A percentile compares a stretch with the other conserved stretches of the same genome.
Conservation (phyloP, 768 basidiomycete species). For the Amanita thiersii region DNA sequence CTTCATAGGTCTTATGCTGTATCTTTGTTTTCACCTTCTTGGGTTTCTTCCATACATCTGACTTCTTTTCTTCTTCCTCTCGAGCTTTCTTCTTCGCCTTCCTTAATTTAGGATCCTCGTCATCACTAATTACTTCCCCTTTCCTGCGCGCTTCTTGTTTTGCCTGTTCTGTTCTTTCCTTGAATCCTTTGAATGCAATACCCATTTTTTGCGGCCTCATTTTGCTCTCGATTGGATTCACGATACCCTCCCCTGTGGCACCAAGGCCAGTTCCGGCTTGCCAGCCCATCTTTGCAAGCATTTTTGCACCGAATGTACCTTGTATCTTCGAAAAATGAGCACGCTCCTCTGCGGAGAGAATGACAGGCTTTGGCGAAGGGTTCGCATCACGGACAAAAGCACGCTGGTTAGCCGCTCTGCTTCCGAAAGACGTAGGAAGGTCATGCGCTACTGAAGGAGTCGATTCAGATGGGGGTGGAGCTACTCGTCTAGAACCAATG, state of each 20-base stretch:
- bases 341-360: constrained; percentile 57
- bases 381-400: constrained; percentile 46
- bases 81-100: constrained; percentile 44
- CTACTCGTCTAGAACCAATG: constrained; percentile 5
- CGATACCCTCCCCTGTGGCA: constrained; percentile 67
- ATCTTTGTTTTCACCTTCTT: constrained; percentile 80
- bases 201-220: constrained; percentile 80
- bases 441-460: constrained; percentile 15
- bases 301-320: constrained; percentile 74
- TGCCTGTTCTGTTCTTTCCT: constrained; percentile 81
- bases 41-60: constrained; percentile 81
- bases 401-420: constrained; percentile 15
- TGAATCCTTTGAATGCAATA: constrained; percentile 82
- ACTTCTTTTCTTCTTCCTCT: constrained; percentile 49
- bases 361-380: constrained; percentile 37
- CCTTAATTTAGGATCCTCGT: constrained; percentile 41
- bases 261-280: constrained; percentile 75
- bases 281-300: constrained; percentile 98
- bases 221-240: constrained; percentile 83
- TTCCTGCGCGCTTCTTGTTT: constrained; percentile 71
- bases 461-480: constrained; percentile 15
- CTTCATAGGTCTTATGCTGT: constrained; percentile 95
- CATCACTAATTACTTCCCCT: constrained; percentile 69
- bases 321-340: constrained; percentile 80
- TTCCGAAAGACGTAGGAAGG: constrained; percentile 35